phyloP scores from a whole-genome alignment of 345 rosid genomes.

The Eutrema japonicum region DNA sequence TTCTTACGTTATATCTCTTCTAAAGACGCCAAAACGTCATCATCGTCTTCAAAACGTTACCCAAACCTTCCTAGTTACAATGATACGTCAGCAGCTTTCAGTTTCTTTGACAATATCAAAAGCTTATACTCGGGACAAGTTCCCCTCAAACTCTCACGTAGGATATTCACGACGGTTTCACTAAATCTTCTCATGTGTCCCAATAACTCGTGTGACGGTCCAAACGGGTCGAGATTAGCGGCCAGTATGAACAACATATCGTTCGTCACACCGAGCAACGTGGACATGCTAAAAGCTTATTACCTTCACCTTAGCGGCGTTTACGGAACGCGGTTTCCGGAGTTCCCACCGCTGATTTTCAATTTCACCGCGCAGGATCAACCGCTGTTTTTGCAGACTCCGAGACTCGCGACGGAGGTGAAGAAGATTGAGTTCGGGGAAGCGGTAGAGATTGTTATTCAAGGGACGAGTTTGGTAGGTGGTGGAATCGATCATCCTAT shows the following conservation, averaged over 20 bases:
- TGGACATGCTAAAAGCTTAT: slow-evolving; percentile 41
- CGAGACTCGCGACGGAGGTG: slow-evolving; percentile 37
- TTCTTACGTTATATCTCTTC: slow-evolving; percentile 44
- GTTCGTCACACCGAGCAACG: slow-evolving; percentile 38
- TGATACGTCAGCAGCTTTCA: slow-evolving; percentile 44
- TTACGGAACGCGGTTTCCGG: slow-evolving; percentile 45
- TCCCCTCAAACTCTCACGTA: slow-evolving; percentile 22
- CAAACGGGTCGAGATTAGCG: slow-evolving; percentile 37
- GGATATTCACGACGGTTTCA: slow-evolving; percentile 46
- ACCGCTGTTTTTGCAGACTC: slow-evolving; percentile 26
- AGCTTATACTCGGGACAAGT: slow-evolving; percentile 24
- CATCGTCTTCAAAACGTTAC: slow-evolving; percentile 29
- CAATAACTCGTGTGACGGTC: slow-evolving; percentile 32
- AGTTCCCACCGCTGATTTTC: slow-evolving; percentile 39
- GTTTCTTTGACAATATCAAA: slow-evolving; percentile 11
- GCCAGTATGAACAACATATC: slow-evolving; percentile 41
- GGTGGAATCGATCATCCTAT: slow-evolving; percentile 41
- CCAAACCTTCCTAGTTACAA: slow-evolving; percentile 54
- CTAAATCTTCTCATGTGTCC: slow-evolving; percentile 35
- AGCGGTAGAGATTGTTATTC: slow-evolving; percentile 30
- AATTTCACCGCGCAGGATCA: slow-evolving; percentile 37
- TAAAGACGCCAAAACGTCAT: background rate
- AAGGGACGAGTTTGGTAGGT: slow-evolving; percentile 36
- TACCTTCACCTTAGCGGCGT: slow-evolving; percentile 26
- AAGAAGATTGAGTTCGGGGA: slow-evolving; percentile 21